Evolutionary conservation across 2,329 filamentous ascomycete species (phyloP).

Genomic region (Aureobasidium sp.): DNA sequence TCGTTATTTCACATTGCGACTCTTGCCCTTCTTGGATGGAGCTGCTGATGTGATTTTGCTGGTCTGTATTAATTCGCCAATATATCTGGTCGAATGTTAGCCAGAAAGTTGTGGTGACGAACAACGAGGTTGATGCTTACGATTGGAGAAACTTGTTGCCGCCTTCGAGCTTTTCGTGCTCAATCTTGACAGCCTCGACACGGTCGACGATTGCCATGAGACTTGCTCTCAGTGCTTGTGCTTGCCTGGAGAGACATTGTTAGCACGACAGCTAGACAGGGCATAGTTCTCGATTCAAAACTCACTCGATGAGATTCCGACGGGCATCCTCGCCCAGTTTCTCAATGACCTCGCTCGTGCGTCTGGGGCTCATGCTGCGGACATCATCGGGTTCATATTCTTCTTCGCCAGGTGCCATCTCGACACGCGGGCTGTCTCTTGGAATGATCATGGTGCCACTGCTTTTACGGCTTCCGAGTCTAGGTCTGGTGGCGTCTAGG

Average conservation of each 20-base stretch:
- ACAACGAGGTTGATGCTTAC: slow-evolving; percentile 28
- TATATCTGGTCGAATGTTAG: slow-evolving; percentile 57
- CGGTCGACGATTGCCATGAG: slow-evolving; percentile 84
- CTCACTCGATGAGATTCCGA: slow-evolving; percentile 53
- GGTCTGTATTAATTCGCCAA: slow-evolving; percentile 85
- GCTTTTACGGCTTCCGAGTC: slow-evolving; percentile 62
- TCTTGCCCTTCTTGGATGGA: slow-evolving; percentile 41
- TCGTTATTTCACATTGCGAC: slow-evolving; percentile 11
- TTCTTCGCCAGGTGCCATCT: slow-evolving; percentile 54
- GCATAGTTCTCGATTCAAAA: slow-evolving; percentile 18
- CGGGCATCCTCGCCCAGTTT: slow-evolving; percentile 76
- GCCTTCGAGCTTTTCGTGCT: slow-evolving; percentile 92
- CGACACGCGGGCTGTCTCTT: slow-evolving; percentile 61
- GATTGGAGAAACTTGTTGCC: slow-evolving; percentile 92
- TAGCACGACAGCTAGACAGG: not conserved
- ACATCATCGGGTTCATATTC: slow-evolving; percentile 82
- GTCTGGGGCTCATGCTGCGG: slow-evolving; percentile 84
- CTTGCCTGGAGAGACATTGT: slow-evolving; percentile 48
- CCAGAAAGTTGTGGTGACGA: not conserved
- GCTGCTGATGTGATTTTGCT: slow-evolving; percentile 50
- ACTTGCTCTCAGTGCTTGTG: slow-evolving; percentile 79
- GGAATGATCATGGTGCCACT: slow-evolving; percentile 75
- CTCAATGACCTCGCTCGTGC: slow-evolving; percentile 86
- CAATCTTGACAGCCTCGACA: slow-evolving; percentile 86
- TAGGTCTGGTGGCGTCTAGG: slow-evolving; percentile 35